These are phyloP conservation scores for Malassezia cuniculi DNA, from an alignment of 1,284 basidiomycete species.

Conservation along the genomic window DNA sequence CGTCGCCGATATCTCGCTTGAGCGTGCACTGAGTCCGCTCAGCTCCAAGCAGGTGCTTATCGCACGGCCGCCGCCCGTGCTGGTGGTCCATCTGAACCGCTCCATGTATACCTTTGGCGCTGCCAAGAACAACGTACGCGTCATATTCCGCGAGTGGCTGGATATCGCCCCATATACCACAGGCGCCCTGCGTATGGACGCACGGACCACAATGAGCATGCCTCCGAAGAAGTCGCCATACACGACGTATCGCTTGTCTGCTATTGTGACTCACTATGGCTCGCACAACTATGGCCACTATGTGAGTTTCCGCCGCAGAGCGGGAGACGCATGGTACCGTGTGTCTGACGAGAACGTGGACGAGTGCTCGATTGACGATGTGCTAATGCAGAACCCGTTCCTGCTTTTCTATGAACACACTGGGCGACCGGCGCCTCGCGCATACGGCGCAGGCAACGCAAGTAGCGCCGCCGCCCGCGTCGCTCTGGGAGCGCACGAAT, in stretches of 20 bases:
- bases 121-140: slow-evolving; percentile 33
- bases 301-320: slow-evolving; percentile 27
- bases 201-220: slow-evolving; percentile 1
- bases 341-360: slow-evolving; percentile 37
- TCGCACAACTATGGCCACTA: slow-evolving; percentile 41
- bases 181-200: slow-evolving; percentile 20
- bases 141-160: slow-evolving; percentile 32
- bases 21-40: slow-evolving; percentile 15
- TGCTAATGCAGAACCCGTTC: slow-evolving; percentile 36
- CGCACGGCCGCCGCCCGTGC: slow-evolving; percentile 26
- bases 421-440: no score
- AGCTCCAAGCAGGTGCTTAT: slow-evolving; percentile 42
- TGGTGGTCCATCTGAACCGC: slow-evolving; percentile 38
- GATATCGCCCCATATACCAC: slow-evolving; percentile 25
- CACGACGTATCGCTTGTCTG: slow-evolving; percentile 22
- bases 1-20: slow-evolving; percentile 6
- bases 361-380: slow-evolving; percentile 20
- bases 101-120: slow-evolving; percentile 29
- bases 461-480: no score
- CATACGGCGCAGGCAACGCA: no score
- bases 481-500: no score
- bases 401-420: slow-evolving; percentile 36
- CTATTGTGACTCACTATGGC: slow-evolving; percentile 41
- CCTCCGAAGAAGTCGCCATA: slow-evolving; percentile 11
- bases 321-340: slow-evolving; percentile 23